Percentiles rank a stretch among this genome's conserved stretches.
Conservation (phyloP, 2,329 filamentous ascomycete species). For the Fusarium anguioides region DNA sequence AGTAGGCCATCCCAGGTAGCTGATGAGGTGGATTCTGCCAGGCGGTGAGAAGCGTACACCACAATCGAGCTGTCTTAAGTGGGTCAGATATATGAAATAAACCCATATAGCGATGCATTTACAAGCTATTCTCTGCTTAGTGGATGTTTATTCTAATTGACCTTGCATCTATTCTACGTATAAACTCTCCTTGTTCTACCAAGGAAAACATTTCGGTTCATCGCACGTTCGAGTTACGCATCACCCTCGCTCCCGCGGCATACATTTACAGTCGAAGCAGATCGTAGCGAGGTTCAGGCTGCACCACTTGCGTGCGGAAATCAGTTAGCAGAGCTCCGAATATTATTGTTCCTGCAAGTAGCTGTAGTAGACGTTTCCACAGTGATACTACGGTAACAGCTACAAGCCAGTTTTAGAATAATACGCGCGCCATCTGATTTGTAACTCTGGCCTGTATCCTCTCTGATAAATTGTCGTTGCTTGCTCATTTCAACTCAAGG, state of each 20-base stretch:
- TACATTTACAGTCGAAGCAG: slow-evolving; percentile 22
- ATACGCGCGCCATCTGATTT: slow-evolving; percentile 23
- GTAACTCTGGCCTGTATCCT: background rate
- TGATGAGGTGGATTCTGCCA: slow-evolving; percentile 51
- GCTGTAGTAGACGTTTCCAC: slow-evolving; percentile 45
- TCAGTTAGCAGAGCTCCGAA: slow-evolving; percentile 31
- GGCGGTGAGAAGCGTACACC: slow-evolving; percentile 46
- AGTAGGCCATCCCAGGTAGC: slow-evolving; percentile 39
- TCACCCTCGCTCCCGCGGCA: slow-evolving; percentile 30
- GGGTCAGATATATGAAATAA: slow-evolving; percentile 38
- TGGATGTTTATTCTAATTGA: slow-evolving; percentile 38
- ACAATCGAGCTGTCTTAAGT: slow-evolving; percentile 14
- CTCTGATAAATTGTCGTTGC: background rate
- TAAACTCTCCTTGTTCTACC: slow-evolving; percentile 42
- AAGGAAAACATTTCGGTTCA: slow-evolving; percentile 35
- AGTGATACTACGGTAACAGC: slow-evolving; percentile 45
- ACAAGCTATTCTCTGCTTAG: slow-evolving; percentile 37
- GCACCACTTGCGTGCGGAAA: slow-evolving; percentile 16
- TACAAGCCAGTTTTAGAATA: slow-evolving; percentile 37
- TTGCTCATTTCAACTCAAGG: background rate
- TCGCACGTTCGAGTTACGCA: slow-evolving; percentile 32
- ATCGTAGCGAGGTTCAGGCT: slow-evolving; percentile 12
- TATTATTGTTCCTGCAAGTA: slow-evolving; percentile 42
- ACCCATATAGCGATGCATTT: slow-evolving; percentile 39
- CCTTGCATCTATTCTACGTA: slow-evolving; percentile 40